Evolutionary conservation across 768 basidiomycete species (phyloP).

Genomic region (Tylopilus felleus): DNA sequence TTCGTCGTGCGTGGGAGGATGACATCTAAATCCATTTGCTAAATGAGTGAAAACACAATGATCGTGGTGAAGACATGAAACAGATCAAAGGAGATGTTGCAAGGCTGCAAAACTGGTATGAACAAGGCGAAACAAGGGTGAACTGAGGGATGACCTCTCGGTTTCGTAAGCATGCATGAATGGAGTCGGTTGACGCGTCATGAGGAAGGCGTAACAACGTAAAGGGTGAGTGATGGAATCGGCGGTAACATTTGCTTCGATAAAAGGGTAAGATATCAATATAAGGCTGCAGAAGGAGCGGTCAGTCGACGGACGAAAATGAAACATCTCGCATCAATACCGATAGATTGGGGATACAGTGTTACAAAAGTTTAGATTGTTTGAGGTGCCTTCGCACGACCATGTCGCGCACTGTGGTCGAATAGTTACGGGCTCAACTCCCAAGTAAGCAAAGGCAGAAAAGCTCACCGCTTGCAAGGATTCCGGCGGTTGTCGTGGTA

Average conservation of each 20-base stretch:
- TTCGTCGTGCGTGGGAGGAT: neutral
- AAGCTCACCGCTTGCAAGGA: slow-evolving; percentile 67
- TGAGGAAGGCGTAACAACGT: slow-evolving; percentile 7
- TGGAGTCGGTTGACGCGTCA: slow-evolving; percentile 7
- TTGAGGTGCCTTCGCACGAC: slow-evolving; percentile 76
- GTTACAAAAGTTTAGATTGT: slow-evolving; percentile 66
- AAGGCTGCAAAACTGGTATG: neutral
- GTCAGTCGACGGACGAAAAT: neutral
- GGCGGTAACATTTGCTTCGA: slow-evolving; percentile 16
- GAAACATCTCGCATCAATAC: neutral
- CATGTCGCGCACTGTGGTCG: slow-evolving; percentile 66
- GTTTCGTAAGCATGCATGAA: neutral
- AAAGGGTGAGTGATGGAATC: slow-evolving; percentile 4
- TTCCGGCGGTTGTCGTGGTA: slow-evolving; percentile 67
- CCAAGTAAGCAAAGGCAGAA: neutral
- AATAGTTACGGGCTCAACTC: slow-evolving; percentile 2
- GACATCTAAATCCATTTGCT: slow-evolving; percentile 15
- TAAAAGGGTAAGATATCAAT: slow-evolving; percentile 5
- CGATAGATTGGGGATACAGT: too few species aligned
- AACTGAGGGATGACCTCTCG: neutral
- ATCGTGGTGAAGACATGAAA: slow-evolving; percentile 4
- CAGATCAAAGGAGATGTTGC: neutral
- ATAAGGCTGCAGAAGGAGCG: neutral
- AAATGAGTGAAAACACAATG: neutral
- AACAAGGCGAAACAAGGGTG: neutral